phyloP scores from a whole-genome alignment of 805 yeast genomes.

The Soucietia sequanensis region DNA sequence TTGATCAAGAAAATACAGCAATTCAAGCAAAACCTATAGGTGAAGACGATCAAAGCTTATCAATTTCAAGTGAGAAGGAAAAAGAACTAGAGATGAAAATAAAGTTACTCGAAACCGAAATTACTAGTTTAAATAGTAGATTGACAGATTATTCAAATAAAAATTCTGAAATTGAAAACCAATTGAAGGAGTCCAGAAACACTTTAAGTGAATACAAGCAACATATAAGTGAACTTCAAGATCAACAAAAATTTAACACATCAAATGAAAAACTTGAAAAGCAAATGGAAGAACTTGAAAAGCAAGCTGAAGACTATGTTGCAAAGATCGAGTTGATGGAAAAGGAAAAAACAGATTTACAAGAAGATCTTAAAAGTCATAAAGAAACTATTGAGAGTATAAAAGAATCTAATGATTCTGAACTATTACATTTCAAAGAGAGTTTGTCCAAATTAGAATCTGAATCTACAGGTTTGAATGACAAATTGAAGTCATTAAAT shows the following conservation, averaged over 20 bases:
- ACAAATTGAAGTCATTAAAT: slow-evolving; percentile 1
- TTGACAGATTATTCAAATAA: not conserved
- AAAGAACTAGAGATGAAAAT: not conserved
- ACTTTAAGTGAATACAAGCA: not conserved
- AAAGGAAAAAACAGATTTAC: not conserved
- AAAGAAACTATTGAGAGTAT: too few species aligned
- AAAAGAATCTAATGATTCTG: slow-evolving; percentile 4
- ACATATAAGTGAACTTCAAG: too few species aligned
- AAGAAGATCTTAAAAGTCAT: not conserved
- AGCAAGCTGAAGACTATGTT: not conserved
- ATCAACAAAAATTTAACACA: not conserved
- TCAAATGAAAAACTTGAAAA: not conserved
- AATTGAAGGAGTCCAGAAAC: not conserved
- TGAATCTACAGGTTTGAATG: not conserved
- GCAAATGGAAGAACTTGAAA: not conserved
- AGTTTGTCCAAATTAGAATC: slow-evolving; percentile 1
- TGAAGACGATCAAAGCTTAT: not conserved
- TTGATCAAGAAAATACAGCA: too few species aligned
- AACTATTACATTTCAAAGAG: slow-evolving; percentile 1
- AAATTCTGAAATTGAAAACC: not conserved
- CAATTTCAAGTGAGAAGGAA: not conserved
- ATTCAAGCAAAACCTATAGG: not conserved
- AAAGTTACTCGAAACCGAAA: not conserved
- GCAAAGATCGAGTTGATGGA: too few species aligned
- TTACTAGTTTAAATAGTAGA: slow-evolving; percentile 1